These are phyloP conservation scores for Phytophthora sojae DNA, from an alignment of 352 stramenopile species.

Conservation along the genomic window DNA sequence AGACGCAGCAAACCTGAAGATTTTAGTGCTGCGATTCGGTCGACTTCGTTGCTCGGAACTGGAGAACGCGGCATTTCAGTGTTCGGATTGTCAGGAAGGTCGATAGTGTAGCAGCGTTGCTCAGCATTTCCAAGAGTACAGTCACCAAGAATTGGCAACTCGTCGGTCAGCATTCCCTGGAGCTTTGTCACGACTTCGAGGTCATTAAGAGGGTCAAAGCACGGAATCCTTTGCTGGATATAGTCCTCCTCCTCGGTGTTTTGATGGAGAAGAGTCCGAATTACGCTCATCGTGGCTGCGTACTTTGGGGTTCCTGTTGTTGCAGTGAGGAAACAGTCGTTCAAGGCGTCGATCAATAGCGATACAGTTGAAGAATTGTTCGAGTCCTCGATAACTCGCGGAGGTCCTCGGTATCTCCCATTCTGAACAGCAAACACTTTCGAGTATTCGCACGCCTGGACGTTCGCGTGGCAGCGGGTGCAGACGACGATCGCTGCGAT, in stretches of 20 bases:
- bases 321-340: neutral
- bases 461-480: conserved; percentile 16
- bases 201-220: neutral
- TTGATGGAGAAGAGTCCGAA: neutral
- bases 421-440: conserved; percentile 10
- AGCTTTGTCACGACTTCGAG: neutral
- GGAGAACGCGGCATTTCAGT: conserved; percentile 11
- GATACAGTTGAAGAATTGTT: neutral
- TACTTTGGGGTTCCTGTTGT: neutral
- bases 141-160: neutral
- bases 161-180: neutral
- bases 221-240: neutral
- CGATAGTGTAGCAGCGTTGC: neutral
- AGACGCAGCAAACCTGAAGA: conserved; percentile 19
- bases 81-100: neutral
- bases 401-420: conserved; percentile 5
- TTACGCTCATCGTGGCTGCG: neutral
- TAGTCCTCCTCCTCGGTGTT: neutral
- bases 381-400: conserved; percentile 16
- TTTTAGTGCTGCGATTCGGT: conserved; percentile 26
- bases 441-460: conserved; percentile 42
- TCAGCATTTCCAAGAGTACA: neutral
- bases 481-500: conserved; percentile 32
- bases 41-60: conserved; percentile 33
- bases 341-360: neutral